Evolutionary conservation across 192 early-diverging fungal species (phyloP).

Genomic region (Chytriomyces confervae): DNA sequence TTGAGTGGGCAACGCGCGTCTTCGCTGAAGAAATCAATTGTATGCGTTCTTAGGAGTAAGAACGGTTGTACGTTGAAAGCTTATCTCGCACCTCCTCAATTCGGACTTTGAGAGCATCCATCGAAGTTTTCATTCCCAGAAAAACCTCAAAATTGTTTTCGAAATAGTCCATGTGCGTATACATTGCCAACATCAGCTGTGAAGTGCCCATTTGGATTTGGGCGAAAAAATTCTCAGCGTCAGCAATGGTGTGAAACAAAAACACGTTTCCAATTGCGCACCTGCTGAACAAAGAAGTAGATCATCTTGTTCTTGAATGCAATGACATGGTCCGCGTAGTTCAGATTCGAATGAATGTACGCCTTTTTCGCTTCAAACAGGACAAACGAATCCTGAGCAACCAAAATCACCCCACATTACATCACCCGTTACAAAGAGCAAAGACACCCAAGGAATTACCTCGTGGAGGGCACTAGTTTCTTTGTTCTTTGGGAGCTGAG

Average conservation of each 20-base stretch:
- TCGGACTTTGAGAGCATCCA: constrained; percentile 46
- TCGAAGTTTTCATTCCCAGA: constrained; percentile 35
- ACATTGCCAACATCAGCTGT: constrained; percentile 54
- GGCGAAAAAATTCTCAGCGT: neutral
- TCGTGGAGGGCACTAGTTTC: constrained; percentile 71
- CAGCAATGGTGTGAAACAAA: neutral
- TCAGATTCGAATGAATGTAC: constrained; percentile 60
- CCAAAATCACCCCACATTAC: neutral
- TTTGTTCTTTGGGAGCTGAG: constrained; percentile 63
- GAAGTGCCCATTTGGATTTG: constrained; percentile 22
- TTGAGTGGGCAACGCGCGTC: constrained; percentile 27
- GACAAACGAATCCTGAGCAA: constrained; percentile 65
- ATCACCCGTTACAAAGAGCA: neutral
- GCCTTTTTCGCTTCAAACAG: constrained; percentile 69
- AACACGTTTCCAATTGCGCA: constrained; percentile 21
- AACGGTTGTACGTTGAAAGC: neutral
- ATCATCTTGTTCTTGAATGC: constrained; percentile 61
- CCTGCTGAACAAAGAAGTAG: constrained; percentile 56
- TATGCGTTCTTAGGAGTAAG: constrained; percentile 10
- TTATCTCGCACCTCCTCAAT: constrained; percentile 35
- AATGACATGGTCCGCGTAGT: constrained; percentile 63
- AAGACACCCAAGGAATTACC: neutral
- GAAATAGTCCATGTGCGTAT: constrained; percentile 48
- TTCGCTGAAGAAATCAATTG: constrained; percentile 23
- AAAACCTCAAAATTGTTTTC: constrained; percentile 44